Base-by-base conservation (phyloP, 2,329 filamentous ascomycete genomes). In the Epichloe uncinata region DNA sequence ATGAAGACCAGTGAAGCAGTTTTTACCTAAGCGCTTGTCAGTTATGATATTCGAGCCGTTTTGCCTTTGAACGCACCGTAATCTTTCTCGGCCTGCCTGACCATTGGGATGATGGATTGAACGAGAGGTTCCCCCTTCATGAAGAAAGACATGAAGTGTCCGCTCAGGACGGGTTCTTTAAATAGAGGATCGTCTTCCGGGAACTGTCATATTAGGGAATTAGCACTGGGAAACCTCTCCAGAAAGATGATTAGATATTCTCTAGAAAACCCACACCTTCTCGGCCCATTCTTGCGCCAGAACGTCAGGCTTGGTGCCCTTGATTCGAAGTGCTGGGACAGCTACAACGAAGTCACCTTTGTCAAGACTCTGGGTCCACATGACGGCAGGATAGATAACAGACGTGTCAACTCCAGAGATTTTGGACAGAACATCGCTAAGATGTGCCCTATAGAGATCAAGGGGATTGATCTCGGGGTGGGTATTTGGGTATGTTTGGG, bases 291-390 rank as follows among this genome's bases (percentile, higher is more conserved):
- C 75, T 54, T 70, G 65, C 12, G 77, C 81, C 48, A 85, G 69
- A 56, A 77, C 78, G 53, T 73, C 70, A 11, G 81, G 80, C 63
- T 85, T 85, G 64, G 74, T 74, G 55, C 81, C 81, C 69, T 85
- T 91, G 60, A 91, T 68, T 54, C 87, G 77, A 55, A 95, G 75
- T n/a, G 87, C 85, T 15, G 88, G 85, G 8, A 87, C 80, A 8
- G 87, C 82, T 44, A 95, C 69, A 48, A 86, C 78, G 58, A 94
- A 69, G 67, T 95, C 88, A 45, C 88, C 88, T 71, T 90, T 88
- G 56, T 93, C 87, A 20, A 89, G 73, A 37, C 82, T 79, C 54
- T 79, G 73, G 5, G 87, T 91, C 85, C 86, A 91, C 69, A 85
- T 78, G 41, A 95, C 71, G 37, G 81, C 80, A 26, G 80, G 79